phyloP scores from a whole-genome alignment of 768 basidiomycete genomes.

The Rhodosporidiobolus sp. region DNA sequence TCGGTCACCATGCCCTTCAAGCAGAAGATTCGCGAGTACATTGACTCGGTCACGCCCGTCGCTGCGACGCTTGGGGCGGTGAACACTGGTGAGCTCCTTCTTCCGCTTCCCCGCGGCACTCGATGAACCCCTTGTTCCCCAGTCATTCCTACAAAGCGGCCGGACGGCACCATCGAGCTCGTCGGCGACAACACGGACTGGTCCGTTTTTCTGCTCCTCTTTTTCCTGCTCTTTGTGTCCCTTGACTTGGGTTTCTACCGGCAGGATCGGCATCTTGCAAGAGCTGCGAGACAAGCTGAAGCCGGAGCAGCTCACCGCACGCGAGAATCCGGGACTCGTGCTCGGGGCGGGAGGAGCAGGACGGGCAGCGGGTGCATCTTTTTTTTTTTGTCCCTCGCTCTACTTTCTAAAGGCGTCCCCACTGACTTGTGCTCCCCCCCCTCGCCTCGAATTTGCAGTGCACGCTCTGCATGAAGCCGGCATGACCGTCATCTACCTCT shows the following conservation, averaged over 20 bases:
- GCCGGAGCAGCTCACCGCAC: constrained; percentile 30
- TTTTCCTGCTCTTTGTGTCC: not conserved
- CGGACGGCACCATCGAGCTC: constrained; percentile 53
- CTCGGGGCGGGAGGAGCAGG: constrained; percentile 93
- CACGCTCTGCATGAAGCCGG: constrained; percentile 75
- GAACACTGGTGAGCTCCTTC: constrained; percentile 59
- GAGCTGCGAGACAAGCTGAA: not conserved
- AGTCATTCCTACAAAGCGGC: constrained; percentile 56
- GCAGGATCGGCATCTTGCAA: not conserved
- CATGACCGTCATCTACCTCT: constrained; percentile 69
- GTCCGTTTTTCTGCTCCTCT: constrained; percentile 42
- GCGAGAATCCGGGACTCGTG: constrained; percentile 62
- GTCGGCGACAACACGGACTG: constrained; percentile 94
- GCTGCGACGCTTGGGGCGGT: constrained; percentile 86
- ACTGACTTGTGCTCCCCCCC: too few species aligned
- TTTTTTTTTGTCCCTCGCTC: not conserved
- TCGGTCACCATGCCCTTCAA: constrained; percentile 95
- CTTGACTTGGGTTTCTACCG: too few species aligned
- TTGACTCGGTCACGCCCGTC: constrained; percentile 72
- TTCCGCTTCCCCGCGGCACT: too few species aligned
- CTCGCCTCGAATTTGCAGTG: too few species aligned
- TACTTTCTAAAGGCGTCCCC: too few species aligned
- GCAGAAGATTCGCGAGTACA: constrained; percentile 72
- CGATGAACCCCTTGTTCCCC: too few species aligned
- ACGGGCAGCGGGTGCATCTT: constrained; percentile 62